Base-by-base conservation (phyloP, 352 stramenopile genomes). In the Phytophthora aleatoria region DNA sequence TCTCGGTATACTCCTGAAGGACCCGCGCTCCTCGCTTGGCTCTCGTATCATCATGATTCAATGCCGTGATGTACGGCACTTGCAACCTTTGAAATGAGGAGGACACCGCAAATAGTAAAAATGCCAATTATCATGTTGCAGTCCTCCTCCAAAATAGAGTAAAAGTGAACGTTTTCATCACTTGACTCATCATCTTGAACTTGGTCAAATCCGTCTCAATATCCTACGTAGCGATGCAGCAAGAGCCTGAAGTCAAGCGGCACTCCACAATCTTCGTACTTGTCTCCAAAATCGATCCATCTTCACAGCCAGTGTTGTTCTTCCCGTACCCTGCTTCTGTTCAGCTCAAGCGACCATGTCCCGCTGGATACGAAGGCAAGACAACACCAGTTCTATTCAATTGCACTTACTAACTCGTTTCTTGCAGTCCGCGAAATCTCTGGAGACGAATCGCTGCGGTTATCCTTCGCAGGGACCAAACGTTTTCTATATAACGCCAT, bases 401-500 rank as follows among this genome's bases (percentile, higher is more conserved):
- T 16, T 12, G 12, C 11, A 33, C 11, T 24, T 50, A 26, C 44
- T 63, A 36, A 51, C 43, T 33, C 28, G n/a, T 27, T 55, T 26
- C 30, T 28, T 28, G n/a, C 41, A 87, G 77, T 89, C 16, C 75
- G 51, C 5, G 59, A 80, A 42, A 38, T 84, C 3, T 50, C 52
- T 15, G 50, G 15, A 5, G 45, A 57, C 13, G 67, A 64, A 16
- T 51, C 71, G 3, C 11, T 83, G 27, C 71, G 73, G 5, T 63
- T 91, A 13, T 71, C 67, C 1, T 90, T 88, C n/a, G 63, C 76
- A 6, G 79, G 74, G n/a, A 87, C 79, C 6, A 88, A 87, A 54
- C 74, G 85, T 1, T 93, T 86, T 67, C 84, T 91, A 74, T 93
- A 91, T 61, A 91, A 91, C 38, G 85, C 82, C 4, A 86, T 93